phyloP scores from a whole-genome alignment of 2,329 filamentous ascomycete species.

The Aotearoamyces nothofagi region DNA sequence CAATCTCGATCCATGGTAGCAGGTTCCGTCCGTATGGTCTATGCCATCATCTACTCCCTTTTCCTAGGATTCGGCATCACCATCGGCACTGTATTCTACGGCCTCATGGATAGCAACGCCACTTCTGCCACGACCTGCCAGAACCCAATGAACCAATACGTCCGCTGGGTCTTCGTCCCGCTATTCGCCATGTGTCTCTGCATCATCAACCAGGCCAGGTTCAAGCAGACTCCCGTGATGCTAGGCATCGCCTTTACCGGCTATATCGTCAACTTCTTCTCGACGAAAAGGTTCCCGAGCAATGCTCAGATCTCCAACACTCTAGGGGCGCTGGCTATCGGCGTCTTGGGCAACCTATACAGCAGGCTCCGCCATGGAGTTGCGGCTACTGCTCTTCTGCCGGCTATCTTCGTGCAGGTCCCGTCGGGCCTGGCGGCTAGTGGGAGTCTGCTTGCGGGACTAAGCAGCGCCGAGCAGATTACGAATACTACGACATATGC shows the following conservation, averaged over 20 bases:
- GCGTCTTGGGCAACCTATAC: constrained; percentile 64
- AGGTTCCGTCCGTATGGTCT: constrained; percentile 41
- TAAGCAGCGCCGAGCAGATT: constrained; percentile 39
- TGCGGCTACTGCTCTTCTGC: constrained; percentile 72
- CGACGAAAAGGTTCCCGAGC: constrained; percentile 44
- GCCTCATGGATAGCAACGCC: constrained; percentile 30
- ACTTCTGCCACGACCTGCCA: constrained; percentile 29
- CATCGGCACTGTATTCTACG: constrained; percentile 38
- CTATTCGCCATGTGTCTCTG: constrained; percentile 59
- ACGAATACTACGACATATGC: constrained; percentile 20
- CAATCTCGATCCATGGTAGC: constrained; percentile 39
- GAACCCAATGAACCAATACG: constrained; percentile 31
- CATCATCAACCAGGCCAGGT: constrained; percentile 68
- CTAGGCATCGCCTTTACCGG: constrained; percentile 56
- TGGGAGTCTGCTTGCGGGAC: constrained; percentile 41
- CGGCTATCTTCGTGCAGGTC: constrained; percentile 66
- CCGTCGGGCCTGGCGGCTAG: constrained; percentile 45
- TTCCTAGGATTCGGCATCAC: constrained; percentile 42
- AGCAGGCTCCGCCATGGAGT: constrained; percentile 45
- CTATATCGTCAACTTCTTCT: constrained; percentile 65
- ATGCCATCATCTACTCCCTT: constrained; percentile 40
- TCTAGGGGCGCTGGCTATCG: constrained; percentile 61
- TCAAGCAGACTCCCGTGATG: constrained; percentile 69
- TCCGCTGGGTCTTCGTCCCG: constrained; percentile 58
- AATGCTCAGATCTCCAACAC: constrained; percentile 67